phyloP scores from a whole-genome alignment of 306 rosid genomes.

The Cicer pinnatifidum region DNA sequence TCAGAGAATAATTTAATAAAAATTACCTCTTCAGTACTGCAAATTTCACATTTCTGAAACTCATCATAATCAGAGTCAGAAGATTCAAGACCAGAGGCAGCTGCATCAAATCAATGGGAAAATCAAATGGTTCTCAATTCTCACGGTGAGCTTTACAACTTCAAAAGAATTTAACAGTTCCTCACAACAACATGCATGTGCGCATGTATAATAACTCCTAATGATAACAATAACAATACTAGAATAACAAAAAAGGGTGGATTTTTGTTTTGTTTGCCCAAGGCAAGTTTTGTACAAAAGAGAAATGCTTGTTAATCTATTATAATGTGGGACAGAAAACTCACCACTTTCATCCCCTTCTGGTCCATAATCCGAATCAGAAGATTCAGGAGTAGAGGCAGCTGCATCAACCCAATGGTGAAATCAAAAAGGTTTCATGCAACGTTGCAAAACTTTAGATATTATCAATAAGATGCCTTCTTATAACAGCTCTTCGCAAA shows the following conservation, averaged over 20 bases:
- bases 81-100: slow-evolving; percentile 80
- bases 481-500: slow-evolving; percentile 2
- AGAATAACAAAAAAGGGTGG: slow-evolving; percentile 15
- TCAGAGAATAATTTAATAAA: neutral
- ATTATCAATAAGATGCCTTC: slow-evolving; percentile 6
- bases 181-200: neutral
- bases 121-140: neutral
- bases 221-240: slow-evolving; percentile 10
- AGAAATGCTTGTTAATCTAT: slow-evolving; percentile 1
- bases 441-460: neutral
- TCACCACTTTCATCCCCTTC: slow-evolving; percentile 45
- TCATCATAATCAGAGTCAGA: slow-evolving; percentile 80
- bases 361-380: slow-evolving; percentile 45
- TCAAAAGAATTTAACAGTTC: slow-evolving; percentile 13
- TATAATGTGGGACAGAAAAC: slow-evolving; percentile 30
- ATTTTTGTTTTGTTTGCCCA: neutral
- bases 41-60: slow-evolving; percentile 82
- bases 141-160: neutral
- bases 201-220: neutral
- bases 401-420: slow-evolving; percentile 39
- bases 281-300: slow-evolving; percentile 4
- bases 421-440: slow-evolving; percentile 21
- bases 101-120: slow-evolving; percentile 57
- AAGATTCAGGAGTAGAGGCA: slow-evolving; percentile 37
- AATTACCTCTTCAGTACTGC: slow-evolving; percentile 73